Percentiles rank a stretch among this genome's conserved stretches.
These are phyloP conservation scores for Cucurbita ficifolia DNA, from an alignment of 306 rosid genomes.

Conservation along the genomic window DNA sequence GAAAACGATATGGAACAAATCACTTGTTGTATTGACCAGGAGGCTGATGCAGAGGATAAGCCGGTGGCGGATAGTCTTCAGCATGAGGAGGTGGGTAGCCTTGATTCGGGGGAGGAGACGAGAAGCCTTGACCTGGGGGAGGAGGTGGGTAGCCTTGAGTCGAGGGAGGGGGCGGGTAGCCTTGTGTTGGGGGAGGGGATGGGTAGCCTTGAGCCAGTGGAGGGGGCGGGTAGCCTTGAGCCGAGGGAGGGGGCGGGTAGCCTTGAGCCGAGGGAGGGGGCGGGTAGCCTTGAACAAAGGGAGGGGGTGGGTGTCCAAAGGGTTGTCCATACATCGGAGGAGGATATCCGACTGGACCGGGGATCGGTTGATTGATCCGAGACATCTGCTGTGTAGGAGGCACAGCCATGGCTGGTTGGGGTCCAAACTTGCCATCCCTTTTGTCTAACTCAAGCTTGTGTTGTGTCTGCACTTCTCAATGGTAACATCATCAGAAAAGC, in stretches of 20 bases:
- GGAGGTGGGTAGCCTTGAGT: conserved; percentile 17
- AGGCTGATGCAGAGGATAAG: conserved; percentile 31
- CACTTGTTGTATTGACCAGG: conserved; percentile 28
- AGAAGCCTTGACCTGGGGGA: background rate
- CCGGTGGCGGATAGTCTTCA: conserved; percentile 9
- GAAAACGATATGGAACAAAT: conserved; percentile 8
- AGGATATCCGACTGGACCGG: conserved; percentile 26
- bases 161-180: conserved; percentile 16
- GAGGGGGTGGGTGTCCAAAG: conserved; percentile 27
- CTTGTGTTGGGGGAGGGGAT: background rate
- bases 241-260: background rate
- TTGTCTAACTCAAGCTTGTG: conserved; percentile 70
- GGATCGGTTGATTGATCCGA: conserved; percentile 31
- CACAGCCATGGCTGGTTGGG: conserved; percentile 28
- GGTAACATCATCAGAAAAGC: background rate
- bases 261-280: conserved; percentile 4
- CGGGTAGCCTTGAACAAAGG: conserved; percentile 4
- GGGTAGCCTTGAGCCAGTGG: background rate
- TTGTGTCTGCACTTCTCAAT: conserved; percentile 44
- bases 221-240: background rate
- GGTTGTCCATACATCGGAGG: conserved; percentile 23
- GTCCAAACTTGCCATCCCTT: conserved; percentile 53
- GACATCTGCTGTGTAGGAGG: conserved; percentile 62
- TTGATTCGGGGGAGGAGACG: background rate
- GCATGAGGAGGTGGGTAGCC: background rate